Conservation (phyloP, 2,329 filamentous ascomycete species). For the Diaporthe ilicicola region DNA sequence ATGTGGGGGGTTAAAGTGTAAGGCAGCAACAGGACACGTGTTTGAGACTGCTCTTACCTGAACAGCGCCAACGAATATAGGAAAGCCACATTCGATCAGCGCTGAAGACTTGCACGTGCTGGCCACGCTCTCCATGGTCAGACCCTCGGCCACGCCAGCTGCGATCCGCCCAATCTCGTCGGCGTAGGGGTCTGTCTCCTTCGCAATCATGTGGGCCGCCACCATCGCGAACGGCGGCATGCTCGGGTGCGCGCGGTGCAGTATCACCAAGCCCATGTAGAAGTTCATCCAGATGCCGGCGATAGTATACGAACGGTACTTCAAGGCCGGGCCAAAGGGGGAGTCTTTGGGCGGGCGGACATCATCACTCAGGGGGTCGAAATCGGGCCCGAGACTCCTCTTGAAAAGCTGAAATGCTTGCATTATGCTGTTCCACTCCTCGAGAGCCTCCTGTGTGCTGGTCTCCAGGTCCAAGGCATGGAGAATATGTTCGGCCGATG, state of each 20-base stretch:
- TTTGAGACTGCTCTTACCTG: slow-evolving; percentile 55
- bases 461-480: slow-evolving; percentile 68
- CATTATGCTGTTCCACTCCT: slow-evolving; percentile 81
- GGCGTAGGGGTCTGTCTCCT: slow-evolving; percentile 75
- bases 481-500: slow-evolving; percentile 44
- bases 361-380: slow-evolving; percentile 77
- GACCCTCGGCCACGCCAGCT: slow-evolving; percentile 72
- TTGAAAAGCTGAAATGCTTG: slow-evolving; percentile 75
- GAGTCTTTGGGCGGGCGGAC: slow-evolving; percentile 68
- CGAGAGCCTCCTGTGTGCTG: slow-evolving; percentile 73
- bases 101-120: slow-evolving; percentile 82
- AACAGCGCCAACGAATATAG: slow-evolving; percentile 86
- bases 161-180: slow-evolving; percentile 82
- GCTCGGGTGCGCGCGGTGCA: slow-evolving; percentile 82
- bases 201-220: slow-evolving; percentile 80
- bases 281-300: slow-evolving; percentile 88
- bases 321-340: slow-evolving; percentile 83
- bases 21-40: background rate
- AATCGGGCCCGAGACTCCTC: slow-evolving; percentile 74
- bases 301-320: slow-evolving; percentile 88
- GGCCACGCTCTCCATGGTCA: slow-evolving; percentile 63
- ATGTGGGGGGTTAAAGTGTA: background rate
- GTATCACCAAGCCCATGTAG: slow-evolving; percentile 83
- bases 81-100: slow-evolving; percentile 82
- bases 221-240: slow-evolving; percentile 94